A percentile compares a stretch with the other conserved stretches of the same genome.
Evolutionary conservation across 106 monocot species (phyloP).

Genomic region (Amphibolis antarctica): DNA sequence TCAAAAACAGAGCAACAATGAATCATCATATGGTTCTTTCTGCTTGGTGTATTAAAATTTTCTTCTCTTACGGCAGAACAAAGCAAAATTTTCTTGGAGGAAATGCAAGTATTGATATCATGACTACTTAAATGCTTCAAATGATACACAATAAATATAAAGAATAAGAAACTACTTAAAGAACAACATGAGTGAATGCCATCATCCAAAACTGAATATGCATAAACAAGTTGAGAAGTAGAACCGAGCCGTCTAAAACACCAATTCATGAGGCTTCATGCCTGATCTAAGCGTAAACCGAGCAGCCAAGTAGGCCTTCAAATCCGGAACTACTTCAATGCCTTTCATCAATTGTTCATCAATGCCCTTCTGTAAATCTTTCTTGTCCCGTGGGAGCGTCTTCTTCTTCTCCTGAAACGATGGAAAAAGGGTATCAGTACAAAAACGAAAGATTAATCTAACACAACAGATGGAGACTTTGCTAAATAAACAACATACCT

Average conservation of each 20-base stretch:
- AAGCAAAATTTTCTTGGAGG: too few relatives aligned
- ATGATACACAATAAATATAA: too few relatives aligned
- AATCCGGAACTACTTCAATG: slow-evolving; percentile 28
- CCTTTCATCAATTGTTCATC: slow-evolving; percentile 28
- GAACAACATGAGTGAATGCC: too few relatives aligned
- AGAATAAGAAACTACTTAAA: too few relatives aligned
- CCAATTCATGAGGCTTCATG: slow-evolving; percentile 45
- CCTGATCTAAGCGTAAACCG: slow-evolving; percentile 39
- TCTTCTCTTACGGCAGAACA: too few relatives aligned
- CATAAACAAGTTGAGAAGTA: background rate
- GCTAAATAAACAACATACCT: slow-evolving; percentile 17
- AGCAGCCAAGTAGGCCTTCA: slow-evolving; percentile 31
- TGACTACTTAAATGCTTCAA: too few relatives aligned
- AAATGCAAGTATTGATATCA: too few relatives aligned
- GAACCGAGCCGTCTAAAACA: slow-evolving; percentile 15
- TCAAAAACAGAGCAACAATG: too few relatives aligned
- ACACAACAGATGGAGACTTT: too few relatives aligned
- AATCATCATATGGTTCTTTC: too few relatives aligned
- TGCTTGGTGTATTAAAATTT: too few relatives aligned
- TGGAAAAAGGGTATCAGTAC: background rate
- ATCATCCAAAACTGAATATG: too few relatives aligned
- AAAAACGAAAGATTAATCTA: background rate
- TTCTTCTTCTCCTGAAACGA: slow-evolving; percentile 18
- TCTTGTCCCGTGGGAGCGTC: slow-evolving; percentile 34
- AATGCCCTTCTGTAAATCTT: slow-evolving; percentile 39